Percentiles rank a stretch among this genome's conserved stretches.
These are phyloP conservation scores for Phycomyces blakesleeanus DNA, from an alignment of 192 early-diverging fungal species.

Conservation along the genomic window DNA sequence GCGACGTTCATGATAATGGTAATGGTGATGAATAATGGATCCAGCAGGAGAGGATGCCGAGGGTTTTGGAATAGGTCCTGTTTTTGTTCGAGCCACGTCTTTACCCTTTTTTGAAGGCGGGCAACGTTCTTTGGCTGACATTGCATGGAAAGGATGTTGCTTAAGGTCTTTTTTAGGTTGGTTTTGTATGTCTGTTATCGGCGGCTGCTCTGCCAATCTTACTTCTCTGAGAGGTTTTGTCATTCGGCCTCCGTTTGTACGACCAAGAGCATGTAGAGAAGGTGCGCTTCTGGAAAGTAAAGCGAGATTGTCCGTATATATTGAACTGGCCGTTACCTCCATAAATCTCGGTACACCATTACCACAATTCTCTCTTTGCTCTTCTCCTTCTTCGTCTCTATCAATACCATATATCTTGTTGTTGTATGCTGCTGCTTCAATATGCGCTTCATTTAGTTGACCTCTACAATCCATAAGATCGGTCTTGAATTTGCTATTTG, in stretches of 20 bases:
- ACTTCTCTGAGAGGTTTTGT: neutral
- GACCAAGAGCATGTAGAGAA: neutral
- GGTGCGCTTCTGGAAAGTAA: neutral
- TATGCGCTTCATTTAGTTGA: constrained; percentile 10
- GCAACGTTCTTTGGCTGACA: neutral
- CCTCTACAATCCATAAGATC: constrained; percentile 22
- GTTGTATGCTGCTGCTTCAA: neutral
- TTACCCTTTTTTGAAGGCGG: neutral
- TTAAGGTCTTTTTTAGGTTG: too few species aligned
- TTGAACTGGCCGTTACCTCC: neutral
- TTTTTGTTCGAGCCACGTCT: neutral
- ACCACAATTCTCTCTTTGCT: neutral
- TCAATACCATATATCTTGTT: constrained; percentile 9
- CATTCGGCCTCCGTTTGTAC: neutral
- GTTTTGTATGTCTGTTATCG: too few species aligned
- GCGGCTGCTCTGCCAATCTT: neutral
- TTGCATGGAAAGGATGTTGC: too few species aligned
- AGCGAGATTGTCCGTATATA: neutral
- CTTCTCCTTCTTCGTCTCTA: neutral
- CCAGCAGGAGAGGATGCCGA: constrained; percentile 13
- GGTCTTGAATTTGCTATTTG: constrained; percentile 49
- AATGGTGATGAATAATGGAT: constrained; percentile 22
- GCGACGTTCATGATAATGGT: constrained; percentile 17
- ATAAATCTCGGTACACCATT: too few species aligned
- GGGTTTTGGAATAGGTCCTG: neutral